phyloP scores from a whole-genome alignment of 179 eudicot species.

The Amaranthus tricolor region DNA sequence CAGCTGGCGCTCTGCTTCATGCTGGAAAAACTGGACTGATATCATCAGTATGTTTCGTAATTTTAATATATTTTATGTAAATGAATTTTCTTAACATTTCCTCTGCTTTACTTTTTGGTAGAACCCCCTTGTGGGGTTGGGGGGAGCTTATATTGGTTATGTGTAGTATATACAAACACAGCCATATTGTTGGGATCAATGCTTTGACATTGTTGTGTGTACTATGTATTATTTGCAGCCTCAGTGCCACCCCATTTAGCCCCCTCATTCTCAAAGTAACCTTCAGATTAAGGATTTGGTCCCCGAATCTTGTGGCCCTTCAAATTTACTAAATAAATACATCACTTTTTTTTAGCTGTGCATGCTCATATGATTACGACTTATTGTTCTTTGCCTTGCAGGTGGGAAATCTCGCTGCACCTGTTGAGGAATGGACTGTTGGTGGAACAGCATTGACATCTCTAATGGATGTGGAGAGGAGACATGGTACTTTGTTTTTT shows the following conservation, averaged over 20 bases:
- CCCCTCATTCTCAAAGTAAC: no score
- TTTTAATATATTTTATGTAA: constrained; percentile 3
- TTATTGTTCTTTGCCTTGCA: constrained; percentile 26
- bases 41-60: constrained; percentile 65
- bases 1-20: constrained; percentile 90
- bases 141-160: no score
- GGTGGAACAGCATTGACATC: constrained; percentile 98
- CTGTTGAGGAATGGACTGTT: constrained; percentile 95
- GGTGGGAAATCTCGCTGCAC: constrained; percentile 95
- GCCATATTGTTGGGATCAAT: no score
- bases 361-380: background rate
- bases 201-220: no score
- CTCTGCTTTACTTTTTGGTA: background rate
- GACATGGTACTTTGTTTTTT: constrained; percentile 63
- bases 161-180: no score
- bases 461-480: constrained; percentile 97
- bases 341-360: background rate
- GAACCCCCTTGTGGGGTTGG: no score
- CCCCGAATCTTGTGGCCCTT: no score
- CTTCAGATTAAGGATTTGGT: no score
- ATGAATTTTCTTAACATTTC: background rate
- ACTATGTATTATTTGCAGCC: no score
- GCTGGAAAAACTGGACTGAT: constrained; percentile 91
- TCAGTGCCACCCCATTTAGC: no score
- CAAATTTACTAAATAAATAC: no score